These are phyloP conservation scores for Centrapalus pauciflorus DNA, from an alignment of 129 eudicot genomes.

Conservation along the genomic window DNA sequence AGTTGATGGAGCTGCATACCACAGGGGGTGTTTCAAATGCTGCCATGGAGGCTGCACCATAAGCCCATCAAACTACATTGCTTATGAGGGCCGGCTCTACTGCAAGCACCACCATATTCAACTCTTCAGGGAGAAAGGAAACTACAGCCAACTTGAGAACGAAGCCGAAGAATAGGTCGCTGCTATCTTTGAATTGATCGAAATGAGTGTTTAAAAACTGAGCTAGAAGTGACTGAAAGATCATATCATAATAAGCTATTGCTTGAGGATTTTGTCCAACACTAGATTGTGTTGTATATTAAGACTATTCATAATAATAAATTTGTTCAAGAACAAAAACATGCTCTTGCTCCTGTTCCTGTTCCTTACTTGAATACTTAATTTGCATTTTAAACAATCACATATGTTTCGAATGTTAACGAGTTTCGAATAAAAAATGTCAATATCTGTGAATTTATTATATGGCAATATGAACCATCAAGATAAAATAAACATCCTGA, in stretches of 20 bases:
- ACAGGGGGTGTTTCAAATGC: slow-evolving; percentile 75
- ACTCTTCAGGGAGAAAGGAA: slow-evolving; percentile 76
- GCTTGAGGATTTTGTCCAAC: slow-evolving; percentile 18
- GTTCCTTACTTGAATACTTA: no score
- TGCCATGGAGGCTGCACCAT: slow-evolving; percentile 75
- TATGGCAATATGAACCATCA: no score
- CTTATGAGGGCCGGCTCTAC: slow-evolving; percentile 62
- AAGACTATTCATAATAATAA: slow-evolving; percentile 11
- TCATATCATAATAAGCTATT: slow-evolving; percentile 10
- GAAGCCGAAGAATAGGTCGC: slow-evolving; percentile 15
- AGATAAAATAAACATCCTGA: no score
- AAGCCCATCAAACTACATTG: slow-evolving; percentile 77
- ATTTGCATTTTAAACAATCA: no score
- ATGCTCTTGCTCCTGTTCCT: no score
- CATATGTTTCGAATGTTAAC: no score
- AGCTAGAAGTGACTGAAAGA: neutral
- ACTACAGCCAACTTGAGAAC: slow-evolving; percentile 58
- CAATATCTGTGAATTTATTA: no score
- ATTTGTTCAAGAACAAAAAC: slow-evolving; percentile 10
- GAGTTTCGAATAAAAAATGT: no score
- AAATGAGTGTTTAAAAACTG: neutral
- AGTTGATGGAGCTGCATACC: slow-evolving; percentile 57
- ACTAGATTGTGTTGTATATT: slow-evolving; percentile 19
- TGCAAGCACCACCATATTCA: slow-evolving; percentile 82
- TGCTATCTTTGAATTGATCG: neutral